A percentile compares a stretch with the other conserved stretches of the same genome.
Conservation (phyloP, 345 rosid genomes). For the Psidium guajava region DNA sequence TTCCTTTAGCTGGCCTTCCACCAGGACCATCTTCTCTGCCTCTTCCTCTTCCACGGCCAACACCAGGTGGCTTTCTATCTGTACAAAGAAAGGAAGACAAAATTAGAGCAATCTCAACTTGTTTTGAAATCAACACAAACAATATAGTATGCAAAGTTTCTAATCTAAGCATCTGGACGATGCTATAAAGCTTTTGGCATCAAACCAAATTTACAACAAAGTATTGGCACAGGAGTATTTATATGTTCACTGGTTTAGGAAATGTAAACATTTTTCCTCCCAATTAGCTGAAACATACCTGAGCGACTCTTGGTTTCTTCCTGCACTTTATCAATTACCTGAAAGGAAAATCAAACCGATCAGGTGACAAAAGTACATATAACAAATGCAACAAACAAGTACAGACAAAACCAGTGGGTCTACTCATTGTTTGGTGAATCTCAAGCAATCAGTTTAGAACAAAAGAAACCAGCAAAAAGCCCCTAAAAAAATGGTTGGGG, state of each 20-base stretch:
- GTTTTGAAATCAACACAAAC: neutral
- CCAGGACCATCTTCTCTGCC: constrained; percentile 69
- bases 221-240: neutral
- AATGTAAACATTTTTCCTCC: neutral
- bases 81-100: neutral
- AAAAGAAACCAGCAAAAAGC: neutral
- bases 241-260: neutral
- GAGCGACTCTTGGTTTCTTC: constrained; percentile 69
- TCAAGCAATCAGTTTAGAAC: neutral
- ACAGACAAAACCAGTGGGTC: neutral
- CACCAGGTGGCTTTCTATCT: constrained; percentile 80
- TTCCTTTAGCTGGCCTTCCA: constrained; percentile 52
- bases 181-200: neutral
- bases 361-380: neutral
- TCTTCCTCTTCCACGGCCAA: constrained; percentile 79
- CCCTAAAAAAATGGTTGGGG: neutral
- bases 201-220: neutral
- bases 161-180: neutral
- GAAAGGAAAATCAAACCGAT: constrained; percentile 10
- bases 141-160: neutral
- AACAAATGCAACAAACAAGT: neutral
- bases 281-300: constrained; percentile 22
- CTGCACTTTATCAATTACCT: constrained; percentile 84
- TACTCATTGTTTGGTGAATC: neutral
- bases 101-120: neutral